Conservation (phyloP, 1,284 basidiomycete species). For the Cronartium ribicola region DNA sequence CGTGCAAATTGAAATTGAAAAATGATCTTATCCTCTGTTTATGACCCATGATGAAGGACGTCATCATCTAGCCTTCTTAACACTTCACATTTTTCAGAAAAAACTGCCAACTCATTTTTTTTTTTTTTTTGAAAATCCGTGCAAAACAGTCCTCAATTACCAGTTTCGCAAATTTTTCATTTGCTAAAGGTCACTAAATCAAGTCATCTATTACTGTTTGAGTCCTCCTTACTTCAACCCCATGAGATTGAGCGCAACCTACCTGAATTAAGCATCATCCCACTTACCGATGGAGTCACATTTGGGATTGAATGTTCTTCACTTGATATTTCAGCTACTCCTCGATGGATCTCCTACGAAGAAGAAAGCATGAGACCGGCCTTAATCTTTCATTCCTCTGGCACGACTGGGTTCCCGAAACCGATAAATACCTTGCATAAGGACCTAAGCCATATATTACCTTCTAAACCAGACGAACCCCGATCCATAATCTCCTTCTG, state of each 20-base stretch:
- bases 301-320: not conserved
- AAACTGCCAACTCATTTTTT: not conserved
- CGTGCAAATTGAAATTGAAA: not conserved
- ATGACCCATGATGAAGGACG: no score
- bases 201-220: not conserved
- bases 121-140: not conserved
- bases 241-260: not conserved
- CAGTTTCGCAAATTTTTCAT: not conserved
- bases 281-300: not conserved
- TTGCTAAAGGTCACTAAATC: constrained; percentile 4
- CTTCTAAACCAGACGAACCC: constrained; percentile 47
- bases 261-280: not conserved
- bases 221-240: not conserved
- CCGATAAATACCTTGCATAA: constrained; percentile 56
- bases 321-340: not conserved
- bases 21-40: no score
- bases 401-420: constrained; percentile 59
- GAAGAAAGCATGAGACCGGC: constrained; percentile 52
- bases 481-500: constrained; percentile 51
- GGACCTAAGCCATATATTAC: constrained; percentile 47
- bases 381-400: constrained; percentile 63
- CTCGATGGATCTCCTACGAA: constrained; percentile 12
- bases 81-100: no score
- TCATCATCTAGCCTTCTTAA: no score
- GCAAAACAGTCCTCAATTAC: constrained; percentile 1